Evolutionary conservation across 2,329 filamentous ascomycete species (phyloP), one percentile per base, ranked within the genome.

Genomic region (Alternaria infectoria): DNA sequence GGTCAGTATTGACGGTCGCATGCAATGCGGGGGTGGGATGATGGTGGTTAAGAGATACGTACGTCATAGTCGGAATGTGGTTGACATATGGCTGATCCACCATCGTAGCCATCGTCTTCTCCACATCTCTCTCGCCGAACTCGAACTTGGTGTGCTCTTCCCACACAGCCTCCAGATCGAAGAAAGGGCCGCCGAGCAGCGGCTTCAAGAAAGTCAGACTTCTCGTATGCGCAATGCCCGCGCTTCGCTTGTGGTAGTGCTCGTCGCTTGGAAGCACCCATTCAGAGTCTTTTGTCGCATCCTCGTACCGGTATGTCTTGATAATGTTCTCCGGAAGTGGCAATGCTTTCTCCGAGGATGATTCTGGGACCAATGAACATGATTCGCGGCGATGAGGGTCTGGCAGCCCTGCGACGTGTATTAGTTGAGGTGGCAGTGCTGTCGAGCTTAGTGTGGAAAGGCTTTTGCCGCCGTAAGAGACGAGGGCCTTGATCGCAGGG

Each of bases 71-170:
- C 0, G 91, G 89, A 2, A 93, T 83, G 73, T 93, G 90, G 73
- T 93, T 93, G 1, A 94, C 91, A 71, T 93, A 93, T 2, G 91
- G 91, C 75, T 93, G 88, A 51, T 89, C 84, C 2, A 93, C 90
- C 91, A 94, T 93, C 0, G 91, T 93, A n/a, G 84, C 84, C 91
- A 94, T 93, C 0, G 91, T 94, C 67, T 88, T 86, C 65, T 88
- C 88, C 0, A 93, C 90, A 3, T 87, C 87, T 11, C 90, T 85
- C 59, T 89, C 87, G 1, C 79, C 87, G 74, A 94, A 94, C 74
- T 93, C 90, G 69, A 86, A 90, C 46, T 85, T 84, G 0, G 89
- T 91, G 75, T 95, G 91, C 77, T 93, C 90, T 8, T 93, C 90
- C 91, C 91, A 95, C 52, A 93, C 89, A 2, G 85, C 85, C 74